Conservation (phyloP, 1,284 basidiomycete genomes). For the Ceratobasidium sp. region DNA sequence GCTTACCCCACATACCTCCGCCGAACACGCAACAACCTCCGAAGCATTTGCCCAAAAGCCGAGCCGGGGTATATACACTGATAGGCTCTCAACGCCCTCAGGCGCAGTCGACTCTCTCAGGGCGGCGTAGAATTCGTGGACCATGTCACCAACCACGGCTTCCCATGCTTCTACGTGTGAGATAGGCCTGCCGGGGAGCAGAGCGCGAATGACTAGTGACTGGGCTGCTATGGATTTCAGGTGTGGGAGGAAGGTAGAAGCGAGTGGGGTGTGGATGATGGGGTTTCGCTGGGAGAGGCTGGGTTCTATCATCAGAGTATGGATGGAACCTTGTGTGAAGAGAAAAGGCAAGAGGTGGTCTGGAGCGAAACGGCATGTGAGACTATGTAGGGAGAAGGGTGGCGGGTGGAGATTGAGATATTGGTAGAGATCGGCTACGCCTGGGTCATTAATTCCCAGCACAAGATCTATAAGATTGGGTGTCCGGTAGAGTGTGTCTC, state of each 20-base stretch:
- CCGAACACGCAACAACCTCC: too few relatives aligned
- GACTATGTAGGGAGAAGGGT: constrained; percentile 4
- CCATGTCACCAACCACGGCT: too few relatives aligned
- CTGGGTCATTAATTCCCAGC: constrained; percentile 14
- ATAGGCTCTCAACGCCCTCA: too few relatives aligned
- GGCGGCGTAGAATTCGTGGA: too few relatives aligned
- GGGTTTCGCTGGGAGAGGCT: neutral
- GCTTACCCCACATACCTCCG: too few relatives aligned
- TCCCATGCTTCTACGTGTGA: constrained; percentile 30
- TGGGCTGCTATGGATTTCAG: constrained; percentile 15
- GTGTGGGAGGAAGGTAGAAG: constrained; percentile 5
- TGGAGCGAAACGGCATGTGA: constrained; percentile 12
- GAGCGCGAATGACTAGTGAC: constrained; percentile 16
- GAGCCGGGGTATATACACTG: too few relatives aligned
- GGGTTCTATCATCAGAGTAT: neutral
- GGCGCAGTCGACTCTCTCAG: too few relatives aligned
- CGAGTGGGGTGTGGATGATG: neutral
- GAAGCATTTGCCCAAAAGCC: too few relatives aligned
- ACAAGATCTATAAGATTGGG: constrained; percentile 17
- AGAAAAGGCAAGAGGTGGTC: constrained; percentile 4
- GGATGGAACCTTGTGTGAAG: constrained; percentile 5
- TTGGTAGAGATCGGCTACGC: neutral
- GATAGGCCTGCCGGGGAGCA: constrained; percentile 27
- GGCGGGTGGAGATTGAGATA: neutral
- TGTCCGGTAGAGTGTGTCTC: neutral